Evolutionary conservation across 768 basidiomycete species (phyloP).

Genomic region (Xerocomellus chrysenteron): DNA sequence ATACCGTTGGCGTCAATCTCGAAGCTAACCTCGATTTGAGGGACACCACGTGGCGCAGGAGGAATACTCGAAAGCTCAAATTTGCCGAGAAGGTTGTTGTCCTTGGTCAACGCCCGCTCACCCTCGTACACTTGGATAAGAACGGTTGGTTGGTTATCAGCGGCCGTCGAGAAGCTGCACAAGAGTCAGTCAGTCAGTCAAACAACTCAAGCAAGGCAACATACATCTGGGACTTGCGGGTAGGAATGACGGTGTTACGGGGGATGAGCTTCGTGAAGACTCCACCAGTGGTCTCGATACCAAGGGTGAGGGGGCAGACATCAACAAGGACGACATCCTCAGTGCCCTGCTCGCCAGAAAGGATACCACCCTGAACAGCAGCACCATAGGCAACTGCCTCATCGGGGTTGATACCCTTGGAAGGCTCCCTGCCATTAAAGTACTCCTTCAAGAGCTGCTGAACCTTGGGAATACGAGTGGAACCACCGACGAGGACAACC

Average conservation of each 20-base stretch:
- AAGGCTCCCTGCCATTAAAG: constrained; percentile 95
- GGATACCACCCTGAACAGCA: constrained; percentile 97
- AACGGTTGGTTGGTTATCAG: constrained; percentile 93
- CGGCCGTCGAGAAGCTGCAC: constrained; percentile 70
- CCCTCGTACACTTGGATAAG: constrained; percentile 98
- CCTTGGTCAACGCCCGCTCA: constrained; percentile 95
- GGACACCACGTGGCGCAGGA: constrained; percentile 93
- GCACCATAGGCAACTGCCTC: constrained; percentile 99
- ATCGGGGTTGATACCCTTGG: constrained; percentile 98
- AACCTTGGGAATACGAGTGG: constrained; percentile 99
- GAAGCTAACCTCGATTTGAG: constrained; percentile 96
- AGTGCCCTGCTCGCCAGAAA: constrained; percentile 90
- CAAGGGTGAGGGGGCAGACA: constrained; percentile 94
- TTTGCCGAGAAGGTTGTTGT: constrained; percentile 97
- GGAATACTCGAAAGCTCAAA: constrained; percentile 93
- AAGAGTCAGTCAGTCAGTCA: background rate
- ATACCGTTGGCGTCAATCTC: constrained; percentile 96
- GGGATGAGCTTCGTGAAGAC: constrained; percentile 98
- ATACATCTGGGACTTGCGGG: constrained; percentile 91
- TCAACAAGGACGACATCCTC: constrained; percentile 93
- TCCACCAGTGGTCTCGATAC: constrained; percentile 98
- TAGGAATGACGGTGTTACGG: constrained; percentile 97
- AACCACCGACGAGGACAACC: constrained; percentile 93
- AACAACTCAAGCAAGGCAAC: constrained; percentile 17
- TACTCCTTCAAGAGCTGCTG: constrained; percentile 97